A percentile compares a stretch with the other conserved stretches of the same genome.
phyloP scores from a whole-genome alignment of 495 filamentous ascomycete genomes.

The Melanomma pulvis-pyrius region DNA sequence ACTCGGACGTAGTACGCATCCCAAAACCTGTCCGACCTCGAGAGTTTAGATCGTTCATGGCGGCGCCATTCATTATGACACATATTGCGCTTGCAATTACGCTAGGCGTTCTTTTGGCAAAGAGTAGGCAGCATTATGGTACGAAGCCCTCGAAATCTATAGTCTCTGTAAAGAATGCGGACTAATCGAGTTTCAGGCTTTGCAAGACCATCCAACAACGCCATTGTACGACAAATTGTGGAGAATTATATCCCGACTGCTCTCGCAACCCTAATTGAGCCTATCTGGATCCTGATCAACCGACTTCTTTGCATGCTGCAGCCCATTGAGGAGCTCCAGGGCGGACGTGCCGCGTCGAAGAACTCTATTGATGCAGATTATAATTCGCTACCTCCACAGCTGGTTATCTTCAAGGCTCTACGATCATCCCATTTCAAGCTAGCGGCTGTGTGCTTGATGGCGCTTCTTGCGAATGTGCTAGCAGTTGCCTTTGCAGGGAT shows the following conservation, averaged over 20 bases:
- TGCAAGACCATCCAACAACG: constrained; percentile 43
- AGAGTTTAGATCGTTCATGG: constrained; percentile 4
- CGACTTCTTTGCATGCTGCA: constrained; percentile 40
- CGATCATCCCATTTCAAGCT: constrained; percentile 46
- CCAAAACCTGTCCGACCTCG: constrained; percentile 2
- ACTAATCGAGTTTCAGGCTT: constrained; percentile 47
- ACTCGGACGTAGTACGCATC: no score
- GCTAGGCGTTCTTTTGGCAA: no score
- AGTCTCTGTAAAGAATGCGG: no score
- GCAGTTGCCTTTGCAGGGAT: constrained; percentile 46
- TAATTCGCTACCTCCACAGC: constrained; percentile 51
- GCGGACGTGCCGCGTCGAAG: constrained; percentile 37
- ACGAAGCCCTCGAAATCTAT: no score
- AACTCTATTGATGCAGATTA: constrained; percentile 48
- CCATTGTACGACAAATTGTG: constrained; percentile 46
- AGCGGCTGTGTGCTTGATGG: constrained; percentile 42
- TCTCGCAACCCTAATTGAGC: constrained; percentile 52
- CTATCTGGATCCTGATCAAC: constrained; percentile 52
- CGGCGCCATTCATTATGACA: background rate
- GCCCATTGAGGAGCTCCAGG: constrained; percentile 50
- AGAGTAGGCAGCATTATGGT: no score
- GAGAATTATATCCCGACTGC: constrained; percentile 52
- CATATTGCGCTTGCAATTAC: constrained; percentile 11
- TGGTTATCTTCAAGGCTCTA: constrained; percentile 47
- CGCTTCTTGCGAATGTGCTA: constrained; percentile 49